Evolutionary conservation across 1,139 yeast genomes (phyloP).

Genomic region (Geotrichum aggregatum): DNA sequence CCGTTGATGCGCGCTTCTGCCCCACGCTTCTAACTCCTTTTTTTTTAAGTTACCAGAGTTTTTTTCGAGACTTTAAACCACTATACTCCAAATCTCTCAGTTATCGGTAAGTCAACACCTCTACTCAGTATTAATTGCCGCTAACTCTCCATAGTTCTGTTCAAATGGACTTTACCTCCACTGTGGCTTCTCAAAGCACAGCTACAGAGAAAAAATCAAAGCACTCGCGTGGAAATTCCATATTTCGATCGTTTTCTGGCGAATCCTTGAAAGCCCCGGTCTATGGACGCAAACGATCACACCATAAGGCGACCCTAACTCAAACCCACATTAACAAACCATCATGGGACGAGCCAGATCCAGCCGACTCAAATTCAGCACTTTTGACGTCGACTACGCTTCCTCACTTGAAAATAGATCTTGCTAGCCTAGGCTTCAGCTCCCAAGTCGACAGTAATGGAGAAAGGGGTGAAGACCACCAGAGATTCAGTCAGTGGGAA

Average conservation of each 20-base stretch:
- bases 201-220: background rate
- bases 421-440: background rate
- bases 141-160: background rate
- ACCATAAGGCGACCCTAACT: slow-evolving; percentile 9
- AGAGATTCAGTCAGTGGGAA: slow-evolving; percentile 8
- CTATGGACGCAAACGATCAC: slow-evolving; percentile 1
- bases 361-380: too few species aligned
- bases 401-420: too few species aligned
- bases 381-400: too few species aligned
- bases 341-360: background rate
- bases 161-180: slow-evolving; percentile 8
- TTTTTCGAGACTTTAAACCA: slow-evolving; percentile 3
- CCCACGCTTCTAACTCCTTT: slow-evolving; percentile 7
- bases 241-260: slow-evolving; percentile 18
- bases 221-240: slow-evolving; percentile 11
- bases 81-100: background rate
- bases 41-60: slow-evolving; percentile 1
- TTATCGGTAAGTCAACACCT: background rate
- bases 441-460: background rate
- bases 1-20: background rate
- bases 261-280: slow-evolving; percentile 4
- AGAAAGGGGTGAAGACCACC: too few species aligned
- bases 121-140: background rate
- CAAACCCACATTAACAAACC: slow-evolving; percentile 11
- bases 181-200: background rate